phyloP scores from a whole-genome alignment of 2,329 filamentous ascomycete genomes.

The Juglanconis sp. region DNA sequence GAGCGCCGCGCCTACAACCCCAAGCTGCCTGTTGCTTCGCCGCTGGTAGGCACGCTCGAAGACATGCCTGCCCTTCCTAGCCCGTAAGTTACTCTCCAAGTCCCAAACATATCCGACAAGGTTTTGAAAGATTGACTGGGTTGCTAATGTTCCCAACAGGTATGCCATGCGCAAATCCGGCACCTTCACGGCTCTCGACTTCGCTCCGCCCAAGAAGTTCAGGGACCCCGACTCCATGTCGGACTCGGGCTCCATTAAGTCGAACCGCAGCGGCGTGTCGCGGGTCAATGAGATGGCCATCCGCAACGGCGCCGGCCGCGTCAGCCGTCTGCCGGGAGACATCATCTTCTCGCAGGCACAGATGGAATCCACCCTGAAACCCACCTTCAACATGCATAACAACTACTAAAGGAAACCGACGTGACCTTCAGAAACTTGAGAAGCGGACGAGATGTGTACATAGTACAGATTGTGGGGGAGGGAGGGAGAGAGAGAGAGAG shows the following conservation, averaged over 20 bases:
- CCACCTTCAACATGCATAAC: constrained; percentile 49
- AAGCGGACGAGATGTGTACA: constrained; percentile 2
- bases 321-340: constrained; percentile 79
- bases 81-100: constrained; percentile 63
- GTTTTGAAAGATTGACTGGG: no score
- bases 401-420: constrained; percentile 1
- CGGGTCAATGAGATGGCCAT: constrained; percentile 66
- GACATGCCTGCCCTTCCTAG: constrained; percentile 83
- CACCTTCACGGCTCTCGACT: constrained; percentile 77
- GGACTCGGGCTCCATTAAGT: constrained; percentile 65
- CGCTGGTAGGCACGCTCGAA: constrained; percentile 79
- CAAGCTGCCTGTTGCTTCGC: constrained; percentile 70
- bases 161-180: constrained; percentile 72
- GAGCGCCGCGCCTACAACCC: constrained; percentile 71
- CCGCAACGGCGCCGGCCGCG: constrained; percentile 77
- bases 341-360: constrained; percentile 75
- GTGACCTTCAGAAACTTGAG: neutral
- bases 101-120: neutral
- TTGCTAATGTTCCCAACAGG: constrained; percentile 38
- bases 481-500: neutral
- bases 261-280: constrained; percentile 77
- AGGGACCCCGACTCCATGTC: constrained; percentile 59
- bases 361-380: constrained; percentile 58
- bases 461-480: neutral
- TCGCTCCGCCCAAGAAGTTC: constrained; percentile 75